Percentiles rank a stretch among this genome's conserved stretches.
Evolutionary conservation across 345 rosid species (phyloP).

Genomic region (Odontarrhena argentea): DNA sequence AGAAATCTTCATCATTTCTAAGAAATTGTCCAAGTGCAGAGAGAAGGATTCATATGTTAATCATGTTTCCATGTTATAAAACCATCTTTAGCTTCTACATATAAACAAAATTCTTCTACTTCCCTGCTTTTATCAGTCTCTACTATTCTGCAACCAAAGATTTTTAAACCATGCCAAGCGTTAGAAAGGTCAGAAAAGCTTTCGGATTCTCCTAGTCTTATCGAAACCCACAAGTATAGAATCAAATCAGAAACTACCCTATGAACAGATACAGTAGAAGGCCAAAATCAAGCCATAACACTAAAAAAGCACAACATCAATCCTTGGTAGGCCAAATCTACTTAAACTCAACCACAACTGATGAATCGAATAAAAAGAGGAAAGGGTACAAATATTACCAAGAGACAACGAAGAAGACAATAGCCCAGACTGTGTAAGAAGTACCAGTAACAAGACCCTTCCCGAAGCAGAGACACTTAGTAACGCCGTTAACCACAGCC

Average conservation of each 20-base stretch:
- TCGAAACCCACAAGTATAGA: neutral
- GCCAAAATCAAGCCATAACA: constrained; percentile 2
- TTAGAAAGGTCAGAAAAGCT: too few relatives aligned
- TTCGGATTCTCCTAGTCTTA: too few relatives aligned
- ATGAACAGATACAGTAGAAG: constrained; percentile 1
- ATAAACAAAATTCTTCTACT: constrained; percentile 52
- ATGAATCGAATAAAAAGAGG: too few relatives aligned
- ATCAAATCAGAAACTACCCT: constrained; percentile 21
- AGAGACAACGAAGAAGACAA: constrained; percentile 79
- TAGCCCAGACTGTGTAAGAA: constrained; percentile 60
- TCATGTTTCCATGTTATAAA: constrained; percentile 41
- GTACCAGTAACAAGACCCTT: constrained; percentile 71
- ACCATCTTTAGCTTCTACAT: constrained; percentile 52
- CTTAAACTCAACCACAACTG: neutral
- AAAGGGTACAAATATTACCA: constrained; percentile 53
- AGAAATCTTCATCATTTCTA: too few relatives aligned
- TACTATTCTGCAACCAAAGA: constrained; percentile 61
- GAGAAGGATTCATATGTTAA: too few relatives aligned
- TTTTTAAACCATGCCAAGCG: neutral
- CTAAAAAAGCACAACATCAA: too few relatives aligned
- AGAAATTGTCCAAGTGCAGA: too few relatives aligned
- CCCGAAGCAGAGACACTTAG: constrained; percentile 88
- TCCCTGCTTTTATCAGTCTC: constrained; percentile 57
- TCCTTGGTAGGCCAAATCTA: constrained; percentile 13
- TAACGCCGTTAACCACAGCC: constrained; percentile 64